Base-by-base conservation (phyloP, 1,139 yeast genomes). In the Geotrichum siamense region DNA sequence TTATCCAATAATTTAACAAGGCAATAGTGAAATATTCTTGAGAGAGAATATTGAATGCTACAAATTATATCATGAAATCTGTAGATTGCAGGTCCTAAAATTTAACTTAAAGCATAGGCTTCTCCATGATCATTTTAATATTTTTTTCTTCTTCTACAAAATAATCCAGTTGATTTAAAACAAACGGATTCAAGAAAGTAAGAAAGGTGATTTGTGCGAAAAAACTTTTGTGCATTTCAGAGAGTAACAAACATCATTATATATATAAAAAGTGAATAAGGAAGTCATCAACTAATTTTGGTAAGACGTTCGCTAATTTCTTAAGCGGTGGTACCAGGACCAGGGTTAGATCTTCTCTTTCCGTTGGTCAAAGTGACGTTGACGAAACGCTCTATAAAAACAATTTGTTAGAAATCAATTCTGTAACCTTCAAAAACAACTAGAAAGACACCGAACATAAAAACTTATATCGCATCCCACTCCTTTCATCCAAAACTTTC, bases 271-370 rank as follows among this genome's bases (percentile, higher is more conserved):
- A n/a, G 13, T 34, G 22, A 34, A 20, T 15, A 19, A 37, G 12
- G 21, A 28, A 15, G 31, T 9, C 31, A 28, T 28, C 31, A 28
- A 28, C n/a, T 28, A 28, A 28, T 28, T 28, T 28, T 9, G 12
- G 31, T 9, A 36, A 4, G 31, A 36, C 28, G 29, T 37, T 29
- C 27, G 30, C 33, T 33, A 36, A 28, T 38, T 34, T 41, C 41
- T 55, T 59, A 58, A 49, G 75, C 65, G 53, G 46, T 27, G 26
- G 46, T 38, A 15, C 49, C 47, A 69, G 91, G 87, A 71, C 82
- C 76, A 67, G 95, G 93, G 93, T 89, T 89, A 80, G 87, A 82
- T 79, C 82, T 85, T 84, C 97, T 87, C 86, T 87, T 89, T 78
- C 96, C 96, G 82, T 85, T 84, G 71, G 93, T 79, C 75, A 86